phyloP scores from a whole-genome alignment of 805 yeast species.

The Ogataea trehaloabstinens region DNA sequence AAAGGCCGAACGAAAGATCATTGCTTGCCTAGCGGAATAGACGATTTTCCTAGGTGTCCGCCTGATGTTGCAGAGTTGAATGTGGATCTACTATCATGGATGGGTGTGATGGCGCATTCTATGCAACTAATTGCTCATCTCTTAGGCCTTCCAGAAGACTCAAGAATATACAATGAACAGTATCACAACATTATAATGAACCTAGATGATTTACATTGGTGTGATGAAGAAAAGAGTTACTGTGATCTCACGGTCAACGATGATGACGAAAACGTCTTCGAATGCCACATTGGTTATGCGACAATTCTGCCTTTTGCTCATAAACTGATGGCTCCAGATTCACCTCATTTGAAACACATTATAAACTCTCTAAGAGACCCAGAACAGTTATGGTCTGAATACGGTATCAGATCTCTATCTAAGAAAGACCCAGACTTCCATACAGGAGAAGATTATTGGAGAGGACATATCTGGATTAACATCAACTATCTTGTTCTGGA shows the following conservation, averaged over 20 bases:
- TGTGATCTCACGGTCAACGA: slow-evolving; percentile 84
- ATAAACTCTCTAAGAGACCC: slow-evolving; percentile 65
- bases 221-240: slow-evolving; percentile 57
- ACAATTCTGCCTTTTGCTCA: slow-evolving; percentile 82
- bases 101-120: slow-evolving; percentile 86
- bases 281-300: slow-evolving; percentile 89
- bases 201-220: slow-evolving; percentile 80
- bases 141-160: slow-evolving; percentile 59
- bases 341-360: slow-evolving; percentile 47
- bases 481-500: slow-evolving; percentile 83
- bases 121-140: slow-evolving; percentile 70
- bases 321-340: slow-evolving; percentile 53
- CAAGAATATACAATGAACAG: slow-evolving; percentile 46
- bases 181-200: slow-evolving; percentile 59
- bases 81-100: slow-evolving; percentile 89
- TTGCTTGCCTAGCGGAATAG: slow-evolving; percentile 90
- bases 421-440: slow-evolving; percentile 63
- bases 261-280: slow-evolving; percentile 61
- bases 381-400: slow-evolving; percentile 70
- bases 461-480: slow-evolving; percentile 91
- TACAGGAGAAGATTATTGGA: slow-evolving; percentile 90
- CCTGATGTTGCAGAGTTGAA: slow-evolving; percentile 89
- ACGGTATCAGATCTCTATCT: slow-evolving; percentile 80
- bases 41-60: slow-evolving; percentile 89
- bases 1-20: slow-evolving; percentile 84